Evolutionary conservation across 495 filamentous ascomycete species (phyloP).

Genomic region (Xylaria flabelliformis): DNA sequence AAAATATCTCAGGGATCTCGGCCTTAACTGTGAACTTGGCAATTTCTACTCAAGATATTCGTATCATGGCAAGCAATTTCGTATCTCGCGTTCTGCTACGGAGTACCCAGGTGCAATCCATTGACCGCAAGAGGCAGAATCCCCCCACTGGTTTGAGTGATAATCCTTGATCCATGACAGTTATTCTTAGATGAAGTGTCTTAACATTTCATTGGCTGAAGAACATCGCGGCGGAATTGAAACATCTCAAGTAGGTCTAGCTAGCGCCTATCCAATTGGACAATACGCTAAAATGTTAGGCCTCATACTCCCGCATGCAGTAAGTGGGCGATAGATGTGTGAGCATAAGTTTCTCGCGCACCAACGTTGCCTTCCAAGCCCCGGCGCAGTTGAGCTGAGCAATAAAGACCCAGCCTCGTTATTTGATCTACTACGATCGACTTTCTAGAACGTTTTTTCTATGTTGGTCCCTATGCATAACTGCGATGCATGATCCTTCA

Average conservation of each 20-base stretch:
- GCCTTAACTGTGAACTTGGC: not conserved
- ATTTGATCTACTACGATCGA: constrained; percentile 17
- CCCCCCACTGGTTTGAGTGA: constrained; percentile 6
- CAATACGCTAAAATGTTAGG: not conserved
- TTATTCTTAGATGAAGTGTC: not conserved
- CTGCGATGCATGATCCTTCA: constrained; percentile 22
- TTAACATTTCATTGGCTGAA: constrained; percentile 1
- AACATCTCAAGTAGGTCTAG: not conserved
- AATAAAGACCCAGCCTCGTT: not conserved
- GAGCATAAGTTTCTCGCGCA: not conserved
- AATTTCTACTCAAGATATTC: not conserved
- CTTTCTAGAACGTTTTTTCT: constrained; percentile 31
- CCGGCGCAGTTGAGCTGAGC: not conserved
- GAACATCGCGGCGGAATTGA: constrained; percentile 3
- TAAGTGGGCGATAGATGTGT: constrained; percentile 7
- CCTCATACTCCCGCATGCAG: not conserved
- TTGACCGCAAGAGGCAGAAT: not conserved
- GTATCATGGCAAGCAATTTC: not conserved
- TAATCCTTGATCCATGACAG: not conserved
- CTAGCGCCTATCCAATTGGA: constrained; percentile 4
- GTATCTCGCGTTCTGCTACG: not conserved
- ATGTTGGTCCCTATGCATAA: constrained; percentile 32
- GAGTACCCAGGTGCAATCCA: not conserved
- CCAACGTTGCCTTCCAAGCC: not conserved
- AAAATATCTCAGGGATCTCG: not conserved